Evolutionary conservation across 2,329 filamentous ascomycete genomes (phyloP), one percentile per base, ranked within the genome.

Genomic region (Rhytidhysteron rufulum): DNA sequence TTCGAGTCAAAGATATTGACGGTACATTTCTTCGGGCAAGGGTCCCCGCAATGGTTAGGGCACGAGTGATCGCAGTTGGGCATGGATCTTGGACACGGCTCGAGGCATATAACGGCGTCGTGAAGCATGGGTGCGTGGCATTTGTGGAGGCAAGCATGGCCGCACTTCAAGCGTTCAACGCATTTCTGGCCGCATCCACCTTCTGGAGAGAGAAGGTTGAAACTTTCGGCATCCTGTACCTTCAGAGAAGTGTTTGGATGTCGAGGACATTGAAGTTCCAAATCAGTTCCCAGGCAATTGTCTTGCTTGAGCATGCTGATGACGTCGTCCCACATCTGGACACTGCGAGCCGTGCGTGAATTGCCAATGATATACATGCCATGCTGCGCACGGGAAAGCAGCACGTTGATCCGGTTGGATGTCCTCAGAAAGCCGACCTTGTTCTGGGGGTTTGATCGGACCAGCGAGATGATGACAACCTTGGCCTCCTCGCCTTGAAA

Each of bases 401-500:
- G 67, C 0, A 86, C 81, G 43, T 86, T 85, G 58, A 86, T 39
- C 5, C 82, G 72, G 49, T 87, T 85, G 0, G 71, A 65, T 0
- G 79, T 81, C 18, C 66, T 73, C 1, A 88, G 64, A 46, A 88
- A 88, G 0, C 84, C 85, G 17, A 73, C 74, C 6, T 71, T 74
- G 7, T 64, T 66, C n/a, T 74, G 50, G 0, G 55, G 42, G 48
- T 88, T 88, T 60, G 81, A 85, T 30, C 85, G 74, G 0, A 87
- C 82, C 0, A 88, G 66, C 0, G 81, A 85, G 0, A 88, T 67
- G 3, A 88, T 66, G 0, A 88, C 70, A 6, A 88, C 67, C 39
- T 85, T 81, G 4, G 78, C 80, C 54, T 89, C 83, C 50, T 88
- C 83, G 0, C 85, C 85, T 49, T 89, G 82, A 38, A 86, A 88